Evolutionary conservation across 2,329 filamentous ascomycete species (phyloP).

Genomic region (Aspergillus carbonarius): DNA sequence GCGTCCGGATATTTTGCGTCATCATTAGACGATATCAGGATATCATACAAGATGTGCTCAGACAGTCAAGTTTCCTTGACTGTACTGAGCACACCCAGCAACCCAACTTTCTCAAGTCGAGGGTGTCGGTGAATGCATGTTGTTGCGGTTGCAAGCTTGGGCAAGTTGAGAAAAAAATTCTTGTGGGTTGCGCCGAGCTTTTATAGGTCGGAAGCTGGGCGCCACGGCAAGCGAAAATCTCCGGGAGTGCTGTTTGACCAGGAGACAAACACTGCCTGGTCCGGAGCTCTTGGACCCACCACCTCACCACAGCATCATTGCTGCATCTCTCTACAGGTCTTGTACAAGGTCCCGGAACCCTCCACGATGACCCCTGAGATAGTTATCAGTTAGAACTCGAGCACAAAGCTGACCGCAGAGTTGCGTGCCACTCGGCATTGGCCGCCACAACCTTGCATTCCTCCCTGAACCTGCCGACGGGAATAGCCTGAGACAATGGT

Average conservation of each 20-base stretch:
- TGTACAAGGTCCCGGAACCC: too few relatives aligned
- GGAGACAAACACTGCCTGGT: constrained; percentile 11
- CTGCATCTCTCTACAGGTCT: background rate
- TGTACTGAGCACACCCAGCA: background rate
- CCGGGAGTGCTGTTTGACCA: constrained; percentile 21
- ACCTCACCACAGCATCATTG: background rate
- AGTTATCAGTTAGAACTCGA: background rate
- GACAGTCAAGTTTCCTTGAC: background rate
- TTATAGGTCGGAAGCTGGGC: constrained; percentile 16
- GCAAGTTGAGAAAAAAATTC: constrained; percentile 17
- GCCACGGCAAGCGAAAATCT: constrained; percentile 15
- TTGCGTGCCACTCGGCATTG: too few relatives aligned
- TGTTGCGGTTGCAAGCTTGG: constrained; percentile 17
- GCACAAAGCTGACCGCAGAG: too few relatives aligned
- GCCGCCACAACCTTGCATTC: too few relatives aligned
- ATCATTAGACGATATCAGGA: background rate
- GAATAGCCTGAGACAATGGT: too few relatives aligned
- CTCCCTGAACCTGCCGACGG: too few relatives aligned
- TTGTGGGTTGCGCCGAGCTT: constrained; percentile 20
- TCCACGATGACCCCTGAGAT: background rate
- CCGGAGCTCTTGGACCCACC: background rate
- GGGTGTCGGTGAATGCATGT: background rate
- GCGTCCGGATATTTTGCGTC: background rate
- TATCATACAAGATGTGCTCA: background rate
- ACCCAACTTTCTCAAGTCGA: background rate